Evolutionary conservation across 2,329 filamentous ascomycete species (phyloP).

Genomic region (Aspergillus uvarum): DNA sequence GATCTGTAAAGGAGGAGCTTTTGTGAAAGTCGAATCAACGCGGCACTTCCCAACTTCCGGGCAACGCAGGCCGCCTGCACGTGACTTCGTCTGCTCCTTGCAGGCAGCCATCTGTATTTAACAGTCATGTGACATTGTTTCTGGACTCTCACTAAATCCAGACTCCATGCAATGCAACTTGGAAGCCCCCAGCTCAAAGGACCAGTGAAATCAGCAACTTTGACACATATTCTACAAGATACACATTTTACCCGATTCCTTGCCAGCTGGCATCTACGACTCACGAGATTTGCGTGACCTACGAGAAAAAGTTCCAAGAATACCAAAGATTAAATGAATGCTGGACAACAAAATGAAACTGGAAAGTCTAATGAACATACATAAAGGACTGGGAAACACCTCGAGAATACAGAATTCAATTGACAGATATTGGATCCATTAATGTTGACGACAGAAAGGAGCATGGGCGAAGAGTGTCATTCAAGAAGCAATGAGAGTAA

Average conservation of each 20-base stretch:
- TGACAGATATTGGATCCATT: slow-evolving; percentile 37
- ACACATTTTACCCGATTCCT: too few relatives aligned
- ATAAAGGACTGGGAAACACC: slow-evolving; percentile 27
- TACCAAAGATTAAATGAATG: slow-evolving; percentile 16
- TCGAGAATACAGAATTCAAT: slow-evolving; percentile 31
- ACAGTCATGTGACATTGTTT: neutral
- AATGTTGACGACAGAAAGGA: slow-evolving; percentile 31
- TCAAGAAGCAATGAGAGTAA: slow-evolving; percentile 18
- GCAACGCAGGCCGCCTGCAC: slow-evolving; percentile 4
- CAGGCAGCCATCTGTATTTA: neutral
- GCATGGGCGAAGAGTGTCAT: slow-evolving; percentile 29
- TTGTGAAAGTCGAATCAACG: neutral
- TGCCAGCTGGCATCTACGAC: neutral
- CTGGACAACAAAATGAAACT: slow-evolving; percentile 22
- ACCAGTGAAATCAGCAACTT: too few relatives aligned
- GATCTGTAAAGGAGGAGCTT: neutral
- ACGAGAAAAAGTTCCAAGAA: neutral
- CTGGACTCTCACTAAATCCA: too few relatives aligned
- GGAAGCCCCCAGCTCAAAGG: too few relatives aligned
- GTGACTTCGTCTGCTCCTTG: slow-evolving; percentile 11
- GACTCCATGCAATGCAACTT: too few relatives aligned
- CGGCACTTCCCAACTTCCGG: slow-evolving; percentile 10
- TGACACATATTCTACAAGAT: too few relatives aligned
- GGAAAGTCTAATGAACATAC: slow-evolving; percentile 29
- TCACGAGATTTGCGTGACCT: neutral